These are phyloP conservation scores for Gymnopilus dilepis DNA, from an alignment of 768 basidiomycete species.

Conservation along the genomic window DNA sequence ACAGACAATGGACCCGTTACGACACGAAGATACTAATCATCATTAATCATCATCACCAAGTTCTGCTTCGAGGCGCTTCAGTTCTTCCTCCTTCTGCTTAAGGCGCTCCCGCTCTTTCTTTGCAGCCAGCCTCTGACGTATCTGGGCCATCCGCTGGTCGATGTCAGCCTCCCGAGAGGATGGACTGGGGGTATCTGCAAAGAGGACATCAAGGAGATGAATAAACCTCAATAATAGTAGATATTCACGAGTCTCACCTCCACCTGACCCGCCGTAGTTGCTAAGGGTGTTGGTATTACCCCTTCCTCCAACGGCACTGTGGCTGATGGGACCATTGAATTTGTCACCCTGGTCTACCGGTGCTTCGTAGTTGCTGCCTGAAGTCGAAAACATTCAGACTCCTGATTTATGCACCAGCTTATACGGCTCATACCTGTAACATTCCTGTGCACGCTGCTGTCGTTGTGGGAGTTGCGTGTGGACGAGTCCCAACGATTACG, in stretches of 20 bases:
- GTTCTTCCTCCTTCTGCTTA: not conserved
- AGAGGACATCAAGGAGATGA: too few relatives aligned
- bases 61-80: not conserved
- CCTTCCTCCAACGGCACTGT: not conserved
- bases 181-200: not conserved
- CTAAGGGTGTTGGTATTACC: not conserved
- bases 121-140: not conserved
- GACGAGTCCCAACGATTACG: not conserved
- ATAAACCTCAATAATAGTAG: too few relatives aligned
- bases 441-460: not conserved
- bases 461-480: not conserved
- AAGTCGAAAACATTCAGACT: not conserved
- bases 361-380: not conserved
- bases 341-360: conserved; percentile 4
- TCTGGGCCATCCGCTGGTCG: not conserved
- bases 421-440: not conserved
- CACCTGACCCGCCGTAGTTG: not conserved
- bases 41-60: not conserved
- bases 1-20: too few relatives aligned
- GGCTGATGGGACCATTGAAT: not conserved
- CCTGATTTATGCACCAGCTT: too few relatives aligned
- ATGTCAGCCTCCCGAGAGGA: not conserved
- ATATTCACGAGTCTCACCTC: too few relatives aligned
- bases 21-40: too few relatives aligned
- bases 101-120: not conserved